Conservation (phyloP, 257 asterid species). For the Salvia rosmarinus region DNA sequence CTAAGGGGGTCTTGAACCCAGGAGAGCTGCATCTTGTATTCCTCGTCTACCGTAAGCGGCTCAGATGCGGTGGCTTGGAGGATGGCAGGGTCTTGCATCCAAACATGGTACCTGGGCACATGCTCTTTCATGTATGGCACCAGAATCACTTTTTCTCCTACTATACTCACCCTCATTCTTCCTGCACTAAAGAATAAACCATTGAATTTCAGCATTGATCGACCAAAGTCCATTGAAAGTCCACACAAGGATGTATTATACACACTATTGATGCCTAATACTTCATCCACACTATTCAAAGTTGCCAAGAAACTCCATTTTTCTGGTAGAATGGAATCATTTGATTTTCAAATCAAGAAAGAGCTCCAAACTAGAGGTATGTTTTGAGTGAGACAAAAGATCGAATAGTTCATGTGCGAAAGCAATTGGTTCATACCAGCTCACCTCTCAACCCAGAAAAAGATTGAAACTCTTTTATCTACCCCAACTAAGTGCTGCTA, state of each 20-base stretch:
- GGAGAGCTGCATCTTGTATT: slow-evolving; percentile 82
- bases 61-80: slow-evolving; percentile 95
- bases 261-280: background rate
- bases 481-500: background rate
- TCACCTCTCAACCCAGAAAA: background rate
- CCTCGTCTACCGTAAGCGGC: slow-evolving; percentile 77
- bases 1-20: slow-evolving; percentile 88
- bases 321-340: background rate
- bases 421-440: background rate
- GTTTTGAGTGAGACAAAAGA: slow-evolving; percentile 33
- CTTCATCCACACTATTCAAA: slow-evolving; percentile 15
- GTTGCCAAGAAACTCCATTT: background rate
- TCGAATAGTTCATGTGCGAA: slow-evolving; percentile 38
- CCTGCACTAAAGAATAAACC: background rate
- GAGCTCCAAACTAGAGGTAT: background rate
- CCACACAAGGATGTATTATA: background rate
- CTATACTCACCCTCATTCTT: slow-evolving; percentile 65
- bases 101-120: slow-evolving; percentile 76
- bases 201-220: slow-evolving; percentile 11
- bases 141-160: slow-evolving; percentile 73
- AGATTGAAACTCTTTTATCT: background rate
- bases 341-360: background rate
- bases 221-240: background rate
- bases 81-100: slow-evolving; percentile 92
- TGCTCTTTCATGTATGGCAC: slow-evolving; percentile 94